A percentile compares a stretch with the other conserved stretches of the same genome.
Conservation (phyloP, 345 rosid species). For the Cardamine chenopodiifolia region DNA sequence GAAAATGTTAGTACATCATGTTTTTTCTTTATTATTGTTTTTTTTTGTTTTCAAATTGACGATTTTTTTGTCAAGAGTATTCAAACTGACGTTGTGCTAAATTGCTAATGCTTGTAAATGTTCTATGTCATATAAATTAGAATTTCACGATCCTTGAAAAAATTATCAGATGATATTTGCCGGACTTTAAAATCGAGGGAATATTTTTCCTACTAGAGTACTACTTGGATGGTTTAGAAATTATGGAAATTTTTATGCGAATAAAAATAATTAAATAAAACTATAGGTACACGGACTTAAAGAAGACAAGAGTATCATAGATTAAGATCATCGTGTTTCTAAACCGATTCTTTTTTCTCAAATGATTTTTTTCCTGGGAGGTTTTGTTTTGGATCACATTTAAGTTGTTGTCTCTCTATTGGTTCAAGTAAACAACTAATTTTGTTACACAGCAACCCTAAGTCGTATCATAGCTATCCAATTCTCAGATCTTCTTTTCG, state of each 20-base stretch:
- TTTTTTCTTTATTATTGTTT: too few relatives aligned
- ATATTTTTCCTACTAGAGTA: constrained; percentile 9
- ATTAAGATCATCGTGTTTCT: constrained; percentile 28
- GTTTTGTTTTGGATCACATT: constrained; percentile 12
- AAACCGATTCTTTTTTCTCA: constrained; percentile 31
- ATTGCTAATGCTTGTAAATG: neutral
- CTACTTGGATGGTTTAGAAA: constrained; percentile 21
- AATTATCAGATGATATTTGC: neutral
- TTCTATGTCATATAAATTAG: neutral
- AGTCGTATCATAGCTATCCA: constrained; percentile 26
- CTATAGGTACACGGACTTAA: constrained; percentile 39
- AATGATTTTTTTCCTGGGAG: neutral
- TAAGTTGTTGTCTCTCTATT: constrained; percentile 15
- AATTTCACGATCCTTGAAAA: neutral
- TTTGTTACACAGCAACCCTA: constrained; percentile 37
- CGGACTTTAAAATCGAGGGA: neutral
- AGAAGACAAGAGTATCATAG: constrained; percentile 42
- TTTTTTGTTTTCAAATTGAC: neutral
- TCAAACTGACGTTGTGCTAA: too few relatives aligned
- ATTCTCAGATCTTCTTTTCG: constrained; percentile 11
- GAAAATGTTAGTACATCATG: too few relatives aligned
- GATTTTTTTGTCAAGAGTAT: too few relatives aligned
- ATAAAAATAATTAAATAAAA: neutral
- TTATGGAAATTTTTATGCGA: constrained; percentile 2
- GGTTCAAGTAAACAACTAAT: constrained; percentile 8